These are phyloP conservation scores for Elaeis guineensis DNA, from an alignment of 176 grass and related monocot genomes.

Conservation along the genomic window DNA sequence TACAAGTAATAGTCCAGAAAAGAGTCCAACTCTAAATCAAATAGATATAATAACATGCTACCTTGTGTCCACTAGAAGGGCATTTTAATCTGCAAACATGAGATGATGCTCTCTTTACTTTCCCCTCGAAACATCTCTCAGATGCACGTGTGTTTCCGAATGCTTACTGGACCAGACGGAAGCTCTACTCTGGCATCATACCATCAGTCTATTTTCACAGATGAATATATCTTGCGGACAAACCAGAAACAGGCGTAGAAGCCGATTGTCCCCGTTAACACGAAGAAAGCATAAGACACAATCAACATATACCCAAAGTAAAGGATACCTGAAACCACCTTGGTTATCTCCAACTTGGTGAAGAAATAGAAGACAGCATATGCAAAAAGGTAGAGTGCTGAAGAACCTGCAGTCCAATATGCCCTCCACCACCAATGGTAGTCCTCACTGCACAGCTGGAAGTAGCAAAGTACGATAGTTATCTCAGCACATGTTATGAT, in stretches of 20 bases:
- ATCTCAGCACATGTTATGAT: constrained; percentile 41
- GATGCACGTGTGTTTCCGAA: no score
- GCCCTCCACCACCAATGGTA: constrained; percentile 49
- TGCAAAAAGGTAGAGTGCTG: constrained; percentile 33
- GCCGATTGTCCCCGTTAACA: constrained; percentile 40
- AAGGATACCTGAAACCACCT: constrained; percentile 35
- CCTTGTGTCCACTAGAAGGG: neutral
- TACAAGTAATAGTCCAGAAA: no score
- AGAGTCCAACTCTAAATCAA: neutral
- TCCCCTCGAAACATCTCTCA: no score
- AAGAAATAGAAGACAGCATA: constrained; percentile 46
- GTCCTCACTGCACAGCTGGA: constrained; percentile 47
- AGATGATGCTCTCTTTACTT: neutral
- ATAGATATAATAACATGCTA: neutral
- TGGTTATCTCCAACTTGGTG: constrained; percentile 51
- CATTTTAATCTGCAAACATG: neutral
- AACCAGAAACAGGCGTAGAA: constrained; percentile 48
- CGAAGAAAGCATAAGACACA: constrained; percentile 43
- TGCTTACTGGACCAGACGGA: no score
- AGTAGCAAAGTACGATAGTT: constrained; percentile 42
- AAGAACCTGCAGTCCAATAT: constrained; percentile 38
- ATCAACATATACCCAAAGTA: constrained; percentile 52
- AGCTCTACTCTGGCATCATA: neutral
- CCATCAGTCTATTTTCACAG: constrained; percentile 43
- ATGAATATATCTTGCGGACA: constrained; percentile 39